Evolutionary conservation across 257 asterid genomes (phyloP).

Genomic region (Datura wrightii): DNA sequence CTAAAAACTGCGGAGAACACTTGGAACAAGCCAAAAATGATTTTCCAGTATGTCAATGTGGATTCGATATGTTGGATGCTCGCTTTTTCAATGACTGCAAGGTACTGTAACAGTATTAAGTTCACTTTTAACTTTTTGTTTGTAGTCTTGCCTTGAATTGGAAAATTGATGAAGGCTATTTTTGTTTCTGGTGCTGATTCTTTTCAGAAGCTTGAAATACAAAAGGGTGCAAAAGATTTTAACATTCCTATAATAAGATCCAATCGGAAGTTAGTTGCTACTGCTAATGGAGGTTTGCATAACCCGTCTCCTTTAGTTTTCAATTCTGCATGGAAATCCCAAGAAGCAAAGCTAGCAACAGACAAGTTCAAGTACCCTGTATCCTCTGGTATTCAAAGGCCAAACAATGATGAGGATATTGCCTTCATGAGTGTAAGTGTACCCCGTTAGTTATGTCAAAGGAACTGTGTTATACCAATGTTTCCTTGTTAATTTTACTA

Average conservation of each 20-base stretch:
- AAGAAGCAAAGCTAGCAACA: constrained; percentile 35
- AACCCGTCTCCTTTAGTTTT: constrained; percentile 72
- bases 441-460: neutral
- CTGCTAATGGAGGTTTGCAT: constrained; percentile 72
- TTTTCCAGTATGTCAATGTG: constrained; percentile 40
- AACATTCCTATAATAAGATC: constrained; percentile 66
- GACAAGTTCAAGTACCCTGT: constrained; percentile 58
- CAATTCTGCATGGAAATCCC: constrained; percentile 59
- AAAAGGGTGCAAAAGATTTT: constrained; percentile 68
- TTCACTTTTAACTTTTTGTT: neutral
- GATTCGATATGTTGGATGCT: constrained; percentile 71
- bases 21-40: constrained; percentile 41
- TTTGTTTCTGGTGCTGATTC: neutral
- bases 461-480: neutral
- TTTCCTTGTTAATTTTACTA: neutral
- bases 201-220: constrained; percentile 70
- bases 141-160: too few species aligned
- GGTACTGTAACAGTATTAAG: constrained; percentile 44
- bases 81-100: constrained; percentile 63
- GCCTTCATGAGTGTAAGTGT: constrained; percentile 86
- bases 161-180: neutral
- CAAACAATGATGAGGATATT: constrained; percentile 70
- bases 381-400: constrained; percentile 58
- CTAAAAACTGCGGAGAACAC: constrained; percentile 46
- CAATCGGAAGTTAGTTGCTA: constrained; percentile 70